These are phyloP conservation scores for Hyaloperonospora brassicae DNA, from an alignment of 352 stramenopile species.

Conservation along the genomic window DNA sequence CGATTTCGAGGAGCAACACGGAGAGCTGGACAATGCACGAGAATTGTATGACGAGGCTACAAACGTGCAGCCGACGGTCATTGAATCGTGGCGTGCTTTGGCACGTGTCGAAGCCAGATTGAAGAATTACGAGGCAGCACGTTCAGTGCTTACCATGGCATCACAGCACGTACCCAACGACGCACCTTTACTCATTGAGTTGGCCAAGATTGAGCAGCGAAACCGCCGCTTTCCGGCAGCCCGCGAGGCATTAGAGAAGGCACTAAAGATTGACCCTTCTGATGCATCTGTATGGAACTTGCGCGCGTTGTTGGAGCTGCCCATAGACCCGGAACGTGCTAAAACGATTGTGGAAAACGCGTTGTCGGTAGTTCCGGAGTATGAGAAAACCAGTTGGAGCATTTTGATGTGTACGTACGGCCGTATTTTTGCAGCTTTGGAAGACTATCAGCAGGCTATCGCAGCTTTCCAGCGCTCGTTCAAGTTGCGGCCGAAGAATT, in stretches of 20 bases:
- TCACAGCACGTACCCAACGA: constrained; percentile 64
- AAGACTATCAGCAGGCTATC: constrained; percentile 68
- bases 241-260: constrained; percentile 57
- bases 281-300: constrained; percentile 75
- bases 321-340: constrained; percentile 48
- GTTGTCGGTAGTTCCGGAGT: constrained; percentile 48
- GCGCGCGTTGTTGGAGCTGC: constrained; percentile 65
- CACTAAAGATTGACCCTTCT: constrained; percentile 60
- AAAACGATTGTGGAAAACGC: constrained; percentile 74
- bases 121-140: constrained; percentile 51
- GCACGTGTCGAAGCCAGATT: constrained; percentile 57
- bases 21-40: constrained; percentile 56
- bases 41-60: constrained; percentile 72
- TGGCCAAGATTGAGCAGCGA: constrained; percentile 76
- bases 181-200: constrained; percentile 57
- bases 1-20: constrained; percentile 66
- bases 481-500: constrained; percentile 69
- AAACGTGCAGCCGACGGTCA: constrained; percentile 47
- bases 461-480: constrained; percentile 76
- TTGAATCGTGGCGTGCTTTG: constrained; percentile 62
- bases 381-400: constrained; percentile 79
- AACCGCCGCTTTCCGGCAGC: constrained; percentile 52
- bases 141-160: constrained; percentile 54
- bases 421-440: constrained; percentile 54
- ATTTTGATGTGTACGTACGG: constrained; percentile 84